Conservation (phyloP, 768 basidiomycete genomes). For the Hericium alpestre region DNA sequence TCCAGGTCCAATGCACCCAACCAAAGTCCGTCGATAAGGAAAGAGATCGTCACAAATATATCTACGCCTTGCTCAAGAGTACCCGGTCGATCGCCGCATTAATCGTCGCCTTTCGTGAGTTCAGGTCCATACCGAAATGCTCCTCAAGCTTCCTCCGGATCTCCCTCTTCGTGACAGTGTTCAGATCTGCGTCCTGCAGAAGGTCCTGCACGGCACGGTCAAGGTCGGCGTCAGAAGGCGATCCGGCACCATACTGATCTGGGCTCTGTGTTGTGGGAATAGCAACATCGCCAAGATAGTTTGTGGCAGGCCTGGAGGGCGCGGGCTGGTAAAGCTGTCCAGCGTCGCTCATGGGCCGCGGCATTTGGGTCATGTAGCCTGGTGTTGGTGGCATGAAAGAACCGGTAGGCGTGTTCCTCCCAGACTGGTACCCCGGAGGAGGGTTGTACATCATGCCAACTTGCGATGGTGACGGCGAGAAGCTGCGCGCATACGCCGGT, state of each 20-base stretch:
- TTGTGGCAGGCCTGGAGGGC: conserved; percentile 62
- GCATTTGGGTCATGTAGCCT: conserved; percentile 14
- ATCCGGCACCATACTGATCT: conserved; percentile 33
- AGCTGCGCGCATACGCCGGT: conserved; percentile 31
- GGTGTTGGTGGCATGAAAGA: background rate
- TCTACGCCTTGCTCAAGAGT: conserved; percentile 32
- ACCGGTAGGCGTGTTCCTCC: conserved; percentile 58
- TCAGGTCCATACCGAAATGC: conserved; percentile 69
- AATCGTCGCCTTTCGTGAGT: conserved; percentile 58
- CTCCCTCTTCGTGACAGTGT: conserved; percentile 85
- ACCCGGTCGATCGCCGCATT: conserved; percentile 70
- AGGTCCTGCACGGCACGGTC: conserved; percentile 66
- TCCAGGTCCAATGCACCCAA: background rate
- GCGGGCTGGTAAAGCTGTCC: conserved; percentile 45
- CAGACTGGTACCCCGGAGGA: conserved; percentile 70
- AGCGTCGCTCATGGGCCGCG: background rate
- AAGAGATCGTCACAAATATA: background rate
- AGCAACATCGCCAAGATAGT: conserved; percentile 60
- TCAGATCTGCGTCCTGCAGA: conserved; percentile 71
- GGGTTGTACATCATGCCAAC: conserved; percentile 39
- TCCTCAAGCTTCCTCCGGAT: conserved; percentile 78
- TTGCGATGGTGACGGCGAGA: conserved; percentile 61
- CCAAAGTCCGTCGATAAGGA: conserved; percentile 4
- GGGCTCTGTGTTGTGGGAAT: conserved; percentile 46
- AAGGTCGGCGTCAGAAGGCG: conserved; percentile 61